Evolutionary conservation across 1,284 basidiomycete genomes (phyloP).

Genomic region (Tilletia indica): DNA sequence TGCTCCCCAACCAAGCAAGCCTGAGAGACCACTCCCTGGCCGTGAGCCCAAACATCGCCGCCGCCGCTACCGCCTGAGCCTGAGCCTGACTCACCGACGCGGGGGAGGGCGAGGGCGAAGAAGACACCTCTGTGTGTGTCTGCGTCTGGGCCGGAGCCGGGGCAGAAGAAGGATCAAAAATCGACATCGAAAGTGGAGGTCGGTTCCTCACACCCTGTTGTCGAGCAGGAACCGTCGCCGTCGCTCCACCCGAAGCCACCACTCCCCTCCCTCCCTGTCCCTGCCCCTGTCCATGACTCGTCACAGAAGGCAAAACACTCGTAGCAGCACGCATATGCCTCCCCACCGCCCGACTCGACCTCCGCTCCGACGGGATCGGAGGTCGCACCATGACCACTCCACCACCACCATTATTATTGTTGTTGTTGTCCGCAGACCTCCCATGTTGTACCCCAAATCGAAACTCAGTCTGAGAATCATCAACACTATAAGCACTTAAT

Average conservation of each 20-base stretch:
- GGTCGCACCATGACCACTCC: neutral
- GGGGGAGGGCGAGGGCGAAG: too few relatives aligned
- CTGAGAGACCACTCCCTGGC: slow-evolving; percentile 7
- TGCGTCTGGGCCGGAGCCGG: neutral
- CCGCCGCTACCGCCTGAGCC: neutral
- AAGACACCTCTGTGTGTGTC: neutral
- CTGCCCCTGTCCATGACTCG: too few relatives aligned
- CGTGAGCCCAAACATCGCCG: neutral
- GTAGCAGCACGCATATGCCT: slow-evolving; percentile 14
- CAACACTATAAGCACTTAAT: neutral
- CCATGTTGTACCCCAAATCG: too few relatives aligned
- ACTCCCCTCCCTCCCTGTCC: too few relatives aligned
- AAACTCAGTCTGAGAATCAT: too few relatives aligned
- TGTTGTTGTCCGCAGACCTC: too few relatives aligned
- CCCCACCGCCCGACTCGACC: slow-evolving; percentile 13
- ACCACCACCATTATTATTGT: too few relatives aligned
- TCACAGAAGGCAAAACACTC: too few relatives aligned
- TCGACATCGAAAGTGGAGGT: neutral
- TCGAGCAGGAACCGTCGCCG: neutral
- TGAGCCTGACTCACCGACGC: neutral
- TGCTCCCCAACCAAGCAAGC: slow-evolving; percentile 12
- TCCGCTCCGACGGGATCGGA: slow-evolving; percentile 7
- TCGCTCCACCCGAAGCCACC: neutral
- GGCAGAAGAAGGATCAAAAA: neutral
- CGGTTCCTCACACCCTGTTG: too few relatives aligned